Percentiles rank a stretch among this genome's conserved stretches.
Evolutionary conservation across 306 rosid genomes (phyloP).

Genomic region (Psophocarpus tetragonolobus): DNA sequence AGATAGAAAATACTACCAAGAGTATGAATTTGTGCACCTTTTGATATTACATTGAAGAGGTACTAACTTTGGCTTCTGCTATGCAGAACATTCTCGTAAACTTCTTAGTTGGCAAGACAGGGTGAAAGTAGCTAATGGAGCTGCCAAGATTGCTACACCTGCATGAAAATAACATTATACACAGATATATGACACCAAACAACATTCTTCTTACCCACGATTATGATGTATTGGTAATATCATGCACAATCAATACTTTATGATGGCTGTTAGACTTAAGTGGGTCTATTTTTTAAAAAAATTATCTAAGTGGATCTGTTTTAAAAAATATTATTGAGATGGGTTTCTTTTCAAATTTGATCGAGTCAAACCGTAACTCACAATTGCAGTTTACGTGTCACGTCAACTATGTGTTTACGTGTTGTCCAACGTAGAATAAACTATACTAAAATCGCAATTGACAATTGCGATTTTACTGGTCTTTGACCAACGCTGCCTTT

Average conservation of each 20-base stretch:
- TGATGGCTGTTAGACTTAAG: too few species aligned
- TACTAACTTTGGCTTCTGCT: neutral
- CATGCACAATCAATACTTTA: neutral
- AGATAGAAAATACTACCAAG: neutral
- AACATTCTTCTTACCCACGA: slow-evolving; percentile 88
- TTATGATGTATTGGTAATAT: slow-evolving; percentile 57
- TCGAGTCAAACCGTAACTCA: too few species aligned
- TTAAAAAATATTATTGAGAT: too few species aligned
- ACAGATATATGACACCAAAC: slow-evolving; percentile 76
- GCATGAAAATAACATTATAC: slow-evolving; percentile 72
- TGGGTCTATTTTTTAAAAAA: too few species aligned
- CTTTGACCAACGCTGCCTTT: too few species aligned
- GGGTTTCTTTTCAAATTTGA: too few species aligned
- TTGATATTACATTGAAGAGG: neutral
- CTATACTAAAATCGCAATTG: too few species aligned
- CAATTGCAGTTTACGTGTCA: too few species aligned
- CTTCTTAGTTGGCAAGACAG: slow-evolving; percentile 70
- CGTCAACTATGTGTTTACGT: too few species aligned
- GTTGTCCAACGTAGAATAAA: too few species aligned
- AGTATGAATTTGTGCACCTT: neutral
- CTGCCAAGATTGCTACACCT: slow-evolving; percentile 68
- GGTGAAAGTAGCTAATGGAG: slow-evolving; percentile 70
- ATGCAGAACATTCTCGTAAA: slow-evolving; percentile 51
- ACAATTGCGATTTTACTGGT: too few species aligned
- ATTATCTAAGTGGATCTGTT: too few species aligned